A percentile compares a stretch with the other conserved stretches of the same genome.
phyloP scores from a whole-genome alignment of 1,139 yeast species.

The Suhomyces chickasaworum region DNA sequence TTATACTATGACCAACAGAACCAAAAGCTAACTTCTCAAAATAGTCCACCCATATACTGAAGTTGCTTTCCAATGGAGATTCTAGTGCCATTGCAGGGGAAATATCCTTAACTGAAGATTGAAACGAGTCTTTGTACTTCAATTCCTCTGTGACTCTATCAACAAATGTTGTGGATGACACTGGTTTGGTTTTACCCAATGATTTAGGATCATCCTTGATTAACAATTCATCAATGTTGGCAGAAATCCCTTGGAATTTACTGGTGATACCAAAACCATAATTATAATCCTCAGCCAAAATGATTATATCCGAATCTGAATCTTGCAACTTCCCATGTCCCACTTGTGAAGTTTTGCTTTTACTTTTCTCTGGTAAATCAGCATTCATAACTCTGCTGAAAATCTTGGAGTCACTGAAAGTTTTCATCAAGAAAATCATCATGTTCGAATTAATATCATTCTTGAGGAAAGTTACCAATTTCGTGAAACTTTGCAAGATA shows the following conservation, averaged over 20 bases:
- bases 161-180: background rate
- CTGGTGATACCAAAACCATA: constrained; percentile 46
- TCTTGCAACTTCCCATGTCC: constrained; percentile 23
- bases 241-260: constrained; percentile 26
- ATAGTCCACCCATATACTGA: constrained; percentile 33
- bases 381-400: constrained; percentile 28
- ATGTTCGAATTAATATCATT: constrained; percentile 45
- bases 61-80: constrained; percentile 7
- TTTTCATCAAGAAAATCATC: constrained; percentile 41
- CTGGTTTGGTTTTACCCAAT: background rate
- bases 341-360: constrained; percentile 20
- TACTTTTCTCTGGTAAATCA: constrained; percentile 25
- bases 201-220: constrained; percentile 16
- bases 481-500: constrained; percentile 36
- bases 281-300: constrained; percentile 38
- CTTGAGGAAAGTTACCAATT: constrained; percentile 33
- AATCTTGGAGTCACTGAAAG: constrained; percentile 42
- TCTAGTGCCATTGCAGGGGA: constrained; percentile 9
- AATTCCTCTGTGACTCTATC: constrained; percentile 8
- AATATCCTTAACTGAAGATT: background rate
- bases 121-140: constrained; percentile 11
- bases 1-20: constrained; percentile 32
- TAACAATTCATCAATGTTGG: constrained; percentile 30
- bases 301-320: constrained; percentile 23
- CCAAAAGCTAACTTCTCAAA: constrained; percentile 32